A percentile compares a stretch with the other conserved stretches of the same genome.
Evolutionary conservation across 148 eudicot genomes (phyloP).

Genomic region (Beta vulgaris): DNA sequence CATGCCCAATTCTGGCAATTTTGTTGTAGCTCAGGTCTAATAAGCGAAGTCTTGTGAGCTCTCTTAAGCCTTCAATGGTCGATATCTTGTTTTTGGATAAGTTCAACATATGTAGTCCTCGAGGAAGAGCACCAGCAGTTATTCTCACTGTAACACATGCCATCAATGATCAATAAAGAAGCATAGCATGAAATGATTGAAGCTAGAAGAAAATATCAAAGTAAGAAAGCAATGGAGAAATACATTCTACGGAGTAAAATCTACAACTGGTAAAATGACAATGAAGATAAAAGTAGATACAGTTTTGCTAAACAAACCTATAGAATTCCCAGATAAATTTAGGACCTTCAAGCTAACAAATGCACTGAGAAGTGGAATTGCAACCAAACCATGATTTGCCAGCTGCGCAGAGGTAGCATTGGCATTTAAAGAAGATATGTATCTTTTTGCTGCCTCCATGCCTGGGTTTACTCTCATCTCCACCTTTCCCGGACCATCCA

Average conservation of each 20-base stretch:
- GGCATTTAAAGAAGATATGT: slow-evolving; percentile 71
- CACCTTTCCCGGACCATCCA: slow-evolving; percentile 35
- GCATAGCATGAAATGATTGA: not conserved
- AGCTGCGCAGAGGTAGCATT: slow-evolving; percentile 65
- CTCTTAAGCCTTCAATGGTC: slow-evolving; percentile 85
- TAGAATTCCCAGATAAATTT: slow-evolving; percentile 83
- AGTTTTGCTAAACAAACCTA: slow-evolving; percentile 48
- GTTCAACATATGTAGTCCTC: slow-evolving; percentile 83
- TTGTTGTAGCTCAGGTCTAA: slow-evolving; percentile 93
- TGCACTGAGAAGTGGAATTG: slow-evolving; percentile 82
- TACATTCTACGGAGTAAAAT: not conserved
- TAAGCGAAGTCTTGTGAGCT: slow-evolving; percentile 86
- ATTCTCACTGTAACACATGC: slow-evolving; percentile 57
- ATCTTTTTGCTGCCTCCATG: slow-evolving; percentile 72
- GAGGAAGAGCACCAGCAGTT: slow-evolving; percentile 89
- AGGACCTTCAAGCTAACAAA: slow-evolving; percentile 77
- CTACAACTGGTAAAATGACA: not conserved
- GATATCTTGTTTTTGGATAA: slow-evolving; percentile 84
- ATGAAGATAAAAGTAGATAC: not conserved
- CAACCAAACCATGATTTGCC: slow-evolving; percentile 86
- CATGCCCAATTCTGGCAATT: slow-evolving; percentile 86
- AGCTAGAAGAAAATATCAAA: not conserved
- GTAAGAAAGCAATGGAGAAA: not conserved
- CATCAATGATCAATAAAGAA: not conserved
- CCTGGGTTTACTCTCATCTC: slow-evolving; percentile 52